Conservation (phyloP, 805 yeast genomes). For the Dipodascus albidus region DNA sequence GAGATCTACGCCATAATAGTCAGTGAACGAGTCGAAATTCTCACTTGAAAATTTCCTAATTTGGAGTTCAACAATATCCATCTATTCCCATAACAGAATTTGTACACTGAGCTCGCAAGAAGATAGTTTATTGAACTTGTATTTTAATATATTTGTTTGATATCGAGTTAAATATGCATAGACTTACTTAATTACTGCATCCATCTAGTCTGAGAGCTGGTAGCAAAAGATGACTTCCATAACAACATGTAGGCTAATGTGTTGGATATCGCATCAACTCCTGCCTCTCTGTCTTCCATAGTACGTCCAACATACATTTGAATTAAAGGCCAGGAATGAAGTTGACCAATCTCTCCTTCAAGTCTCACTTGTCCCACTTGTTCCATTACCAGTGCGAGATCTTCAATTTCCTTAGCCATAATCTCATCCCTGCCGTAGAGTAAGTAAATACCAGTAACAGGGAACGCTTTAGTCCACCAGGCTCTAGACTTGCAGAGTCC, state of each 20-base stretch:
- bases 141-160: background rate
- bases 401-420: constrained; percentile 28
- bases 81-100: too few relatives aligned
- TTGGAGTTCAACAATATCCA: background rate
- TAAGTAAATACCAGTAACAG: constrained; percentile 31
- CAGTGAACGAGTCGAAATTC: too few relatives aligned
- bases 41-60: background rate
- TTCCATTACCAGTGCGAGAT: constrained; percentile 21
- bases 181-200: background rate
- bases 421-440: constrained; percentile 36
- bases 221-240: constrained; percentile 25
- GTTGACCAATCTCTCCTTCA: constrained; percentile 25
- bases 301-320: constrained; percentile 31
- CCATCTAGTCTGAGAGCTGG: constrained; percentile 2
- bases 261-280: constrained; percentile 30
- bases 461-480: constrained; percentile 33
- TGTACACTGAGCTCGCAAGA: too few relatives aligned
- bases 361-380: constrained; percentile 25
- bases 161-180: background rate
- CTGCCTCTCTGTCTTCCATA: constrained; percentile 33
- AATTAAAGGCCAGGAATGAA: constrained; percentile 41
- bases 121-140: background rate
- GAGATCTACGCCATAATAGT: too few relatives aligned
- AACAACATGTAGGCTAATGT: constrained; percentile 34
- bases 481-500: constrained; percentile 21